Evolutionary conservation across 2,329 filamentous ascomycete genomes (phyloP), one percentile per base, ranked within the genome.

Genomic region (Boeremia exigua): DNA sequence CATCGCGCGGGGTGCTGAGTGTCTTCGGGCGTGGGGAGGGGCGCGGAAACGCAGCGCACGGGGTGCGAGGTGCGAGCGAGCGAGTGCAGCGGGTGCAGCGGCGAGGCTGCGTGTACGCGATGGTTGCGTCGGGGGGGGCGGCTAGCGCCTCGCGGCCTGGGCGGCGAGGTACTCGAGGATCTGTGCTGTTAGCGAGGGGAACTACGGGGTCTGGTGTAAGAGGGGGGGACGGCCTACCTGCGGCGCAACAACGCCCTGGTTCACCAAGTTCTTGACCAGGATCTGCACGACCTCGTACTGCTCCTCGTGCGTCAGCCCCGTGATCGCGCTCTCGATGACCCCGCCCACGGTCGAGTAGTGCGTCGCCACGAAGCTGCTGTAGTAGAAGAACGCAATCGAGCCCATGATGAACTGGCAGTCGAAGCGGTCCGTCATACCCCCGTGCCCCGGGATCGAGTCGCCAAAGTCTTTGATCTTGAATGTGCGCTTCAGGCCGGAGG

Each of bases 401-500:
- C 95, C 95, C 95, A 99, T 99, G 81, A 98, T 98, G 80, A 99
- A 99, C 74, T 99, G 95, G 76, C 95, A 99, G 74, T 99, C 95
- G 94, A 99, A 98, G 59, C 95, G 90, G 75, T 99, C 95, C 14
- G 95, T 99, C 80, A 99, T 98, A 66, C 95, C 95, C 58, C 95
- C 95, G 70, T 99, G 95, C 19, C 95, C 95, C 1, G 95, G 95
- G 66, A 99, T 99, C 1, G 92, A 96, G 77, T 99, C 91, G 65
- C 95, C 95, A 79, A 99, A 99, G 80, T 99, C 95, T 83, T 99
- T 99, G 83, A 99, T 96, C 81, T 99, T 98, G 82, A 99, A 99
- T 4, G 94, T 97, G 28, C 95, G 91, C 85, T 99, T 99, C 54
- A 99, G 84, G 0, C 95, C 95, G 2, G 93, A 97, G 4, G 95